Evolutionary conservation across 371 early-diverging fungal genomes (phyloP).

Genomic region (Sporodiniella umbellata): DNA sequence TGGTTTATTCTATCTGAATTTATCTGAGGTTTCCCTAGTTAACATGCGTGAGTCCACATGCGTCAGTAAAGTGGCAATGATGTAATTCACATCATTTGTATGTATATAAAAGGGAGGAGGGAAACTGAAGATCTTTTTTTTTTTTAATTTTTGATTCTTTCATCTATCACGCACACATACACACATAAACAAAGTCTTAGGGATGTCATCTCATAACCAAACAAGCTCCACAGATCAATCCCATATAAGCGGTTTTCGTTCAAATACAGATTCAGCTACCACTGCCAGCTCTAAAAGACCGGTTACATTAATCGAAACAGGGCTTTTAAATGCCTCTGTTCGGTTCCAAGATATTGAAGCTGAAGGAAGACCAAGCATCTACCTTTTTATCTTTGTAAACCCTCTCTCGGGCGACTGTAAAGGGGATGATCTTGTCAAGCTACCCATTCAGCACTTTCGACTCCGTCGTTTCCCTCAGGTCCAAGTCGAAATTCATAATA

Average conservation of each 20-base stretch:
- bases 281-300: background rate
- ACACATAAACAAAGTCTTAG: no score
- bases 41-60: no score
- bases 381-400: constrained; percentile 63
- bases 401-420: constrained; percentile 60
- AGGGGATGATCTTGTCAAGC: constrained; percentile 46
- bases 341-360: constrained; percentile 5
- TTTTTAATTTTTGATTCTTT: no score
- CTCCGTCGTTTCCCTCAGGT: constrained; percentile 52
- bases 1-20: no score
- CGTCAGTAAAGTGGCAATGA: no score
- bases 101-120: no score
- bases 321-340: constrained; percentile 16
- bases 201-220: background rate
- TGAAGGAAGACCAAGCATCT: constrained; percentile 43
- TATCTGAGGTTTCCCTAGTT: no score
- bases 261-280: background rate
- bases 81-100: no score
- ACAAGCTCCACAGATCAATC: background rate
- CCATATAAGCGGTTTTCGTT: background rate
- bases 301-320: background rate
- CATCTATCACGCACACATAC: no score
- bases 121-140: no score
- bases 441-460: constrained; percentile 57
- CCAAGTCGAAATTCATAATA: constrained; percentile 61